Evolutionary conservation across 73 alveolate species (phyloP).

Genomic region (Stentor roeselii): DNA sequence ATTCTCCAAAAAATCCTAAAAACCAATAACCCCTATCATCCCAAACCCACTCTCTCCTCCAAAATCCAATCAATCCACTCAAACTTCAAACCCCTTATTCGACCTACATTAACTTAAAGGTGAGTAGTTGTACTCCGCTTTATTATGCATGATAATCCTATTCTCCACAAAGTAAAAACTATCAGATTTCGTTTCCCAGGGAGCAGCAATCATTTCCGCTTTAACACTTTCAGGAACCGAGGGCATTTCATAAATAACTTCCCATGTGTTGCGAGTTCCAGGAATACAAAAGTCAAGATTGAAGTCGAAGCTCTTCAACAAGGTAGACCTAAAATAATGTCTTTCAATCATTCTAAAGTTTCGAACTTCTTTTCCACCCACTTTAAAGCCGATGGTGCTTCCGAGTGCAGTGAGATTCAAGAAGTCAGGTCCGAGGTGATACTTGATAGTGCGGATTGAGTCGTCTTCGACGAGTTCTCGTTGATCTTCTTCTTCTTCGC

Average conservation of each 20-base stretch:
- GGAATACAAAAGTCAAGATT: conserved; percentile 95
- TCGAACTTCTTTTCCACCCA: conserved; percentile 72
- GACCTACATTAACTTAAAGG: conserved; percentile 31
- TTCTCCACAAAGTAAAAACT: conserved; percentile 94
- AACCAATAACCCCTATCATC: no score
- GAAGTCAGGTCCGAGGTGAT: conserved; percentile 90
- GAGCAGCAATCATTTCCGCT: conserved; percentile 77
- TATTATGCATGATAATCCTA: conserved; percentile 92
- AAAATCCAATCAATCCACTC: background rate
- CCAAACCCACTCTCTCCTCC: background rate
- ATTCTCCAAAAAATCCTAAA: no score
- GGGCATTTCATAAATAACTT: conserved; percentile 87
- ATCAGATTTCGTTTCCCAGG: conserved; percentile 95
- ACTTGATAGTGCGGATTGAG: conserved; percentile 74
- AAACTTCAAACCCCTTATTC: background rate
- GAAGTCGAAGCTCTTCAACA: conserved; percentile 81
- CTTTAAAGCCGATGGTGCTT: conserved; percentile 67
- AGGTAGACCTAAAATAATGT: conserved; percentile 82
- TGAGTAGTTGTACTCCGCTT: conserved; percentile 92
- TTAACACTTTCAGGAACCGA: conserved; percentile 66
- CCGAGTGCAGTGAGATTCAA: conserved; percentile 75
- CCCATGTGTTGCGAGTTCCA: conserved; percentile 93
- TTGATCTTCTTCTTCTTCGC: conserved; percentile 36
- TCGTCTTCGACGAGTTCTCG: conserved; percentile 48
- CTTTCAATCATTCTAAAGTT: conserved; percentile 88